These are phyloP conservation scores for Sporothrix globosa DNA, from an alignment of 2,329 filamentous ascomycete genomes.

Conservation along the genomic window DNA sequence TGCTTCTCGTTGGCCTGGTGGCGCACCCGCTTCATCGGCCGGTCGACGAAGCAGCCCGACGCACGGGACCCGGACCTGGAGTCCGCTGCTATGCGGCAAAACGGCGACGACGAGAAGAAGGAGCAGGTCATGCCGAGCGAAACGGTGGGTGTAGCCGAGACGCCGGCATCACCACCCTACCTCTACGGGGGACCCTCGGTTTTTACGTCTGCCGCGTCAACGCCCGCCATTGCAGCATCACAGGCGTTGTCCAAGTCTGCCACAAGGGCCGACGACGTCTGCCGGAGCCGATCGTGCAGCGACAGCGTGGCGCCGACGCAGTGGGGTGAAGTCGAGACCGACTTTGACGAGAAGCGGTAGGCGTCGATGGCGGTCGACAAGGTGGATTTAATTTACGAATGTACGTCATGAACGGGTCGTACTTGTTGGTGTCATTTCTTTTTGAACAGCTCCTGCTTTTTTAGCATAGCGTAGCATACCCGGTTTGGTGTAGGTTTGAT, in stretches of 20 bases:
- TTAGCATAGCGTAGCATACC: conserved; percentile 24
- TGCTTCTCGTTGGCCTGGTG: conserved; percentile 24
- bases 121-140: not conserved
- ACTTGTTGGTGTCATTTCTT: not conserved
- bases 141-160: not conserved
- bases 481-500: not conserved
- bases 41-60: conserved; percentile 1
- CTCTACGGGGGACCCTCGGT: not conserved
- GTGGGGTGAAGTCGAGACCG: not conserved
- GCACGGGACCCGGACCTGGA: not conserved
- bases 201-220: not conserved
- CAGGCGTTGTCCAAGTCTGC: not conserved
- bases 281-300: conserved; percentile 4
- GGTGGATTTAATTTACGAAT: not conserved
- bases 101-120: not conserved
- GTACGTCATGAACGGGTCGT: not conserved
- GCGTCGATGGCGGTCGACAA: too few relatives aligned
- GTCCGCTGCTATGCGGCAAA: not conserved
- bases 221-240: not conserved
- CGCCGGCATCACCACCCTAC: not conserved
- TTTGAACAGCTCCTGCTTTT: not conserved
- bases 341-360: conserved; percentile 15
- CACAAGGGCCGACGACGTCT: not conserved
- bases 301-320: conserved; percentile 13
- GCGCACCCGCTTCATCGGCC: conserved; percentile 19